phyloP scores from a whole-genome alignment of 2,329 filamentous ascomycete species.

The Endocalyx cinctus region DNA sequence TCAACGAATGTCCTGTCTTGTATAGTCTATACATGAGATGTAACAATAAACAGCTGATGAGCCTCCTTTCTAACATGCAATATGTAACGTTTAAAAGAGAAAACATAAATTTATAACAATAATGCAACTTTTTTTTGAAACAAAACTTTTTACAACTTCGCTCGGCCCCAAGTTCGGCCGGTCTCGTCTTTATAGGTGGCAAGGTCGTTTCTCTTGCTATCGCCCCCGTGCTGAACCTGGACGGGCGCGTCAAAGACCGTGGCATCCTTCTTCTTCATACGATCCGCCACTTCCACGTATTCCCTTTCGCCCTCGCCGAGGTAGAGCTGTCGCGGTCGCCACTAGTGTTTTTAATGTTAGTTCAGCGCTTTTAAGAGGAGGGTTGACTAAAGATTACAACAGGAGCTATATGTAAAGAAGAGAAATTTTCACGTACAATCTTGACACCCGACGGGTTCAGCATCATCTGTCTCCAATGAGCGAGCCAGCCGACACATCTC shows the following conservation, averaged over 20 bases:
- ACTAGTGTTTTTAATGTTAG: too few relatives aligned
- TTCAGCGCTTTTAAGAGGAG: too few relatives aligned
- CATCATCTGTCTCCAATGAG: constrained; percentile 49
- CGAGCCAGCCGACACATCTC: constrained; percentile 46
- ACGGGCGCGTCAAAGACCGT: constrained; percentile 31
- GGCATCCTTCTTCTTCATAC: constrained; percentile 26
- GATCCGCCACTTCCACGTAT: constrained; percentile 34
- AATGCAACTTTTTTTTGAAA: too few relatives aligned
- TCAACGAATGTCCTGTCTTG: too few relatives aligned
- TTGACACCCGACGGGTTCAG: constrained; percentile 41
- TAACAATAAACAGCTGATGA: too few relatives aligned
- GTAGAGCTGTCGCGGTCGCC: constrained; percentile 45
- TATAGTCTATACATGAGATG: too few relatives aligned
- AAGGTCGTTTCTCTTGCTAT: constrained; percentile 37
- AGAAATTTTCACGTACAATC: too few relatives aligned
- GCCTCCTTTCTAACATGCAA: too few relatives aligned
- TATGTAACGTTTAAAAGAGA: too few relatives aligned
- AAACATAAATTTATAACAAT: too few relatives aligned
- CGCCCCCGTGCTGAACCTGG: constrained; percentile 34
- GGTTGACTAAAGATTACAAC: too few relatives aligned
- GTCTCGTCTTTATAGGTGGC: constrained; percentile 35
- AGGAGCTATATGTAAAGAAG: too few relatives aligned
- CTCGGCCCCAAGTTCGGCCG: constrained; percentile 25
- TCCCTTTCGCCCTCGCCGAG: constrained; percentile 38
- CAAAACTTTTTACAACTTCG: constrained; percentile 23